Conservation (phyloP, 164 flowering plant species). For the Annona cherimola region DNA sequence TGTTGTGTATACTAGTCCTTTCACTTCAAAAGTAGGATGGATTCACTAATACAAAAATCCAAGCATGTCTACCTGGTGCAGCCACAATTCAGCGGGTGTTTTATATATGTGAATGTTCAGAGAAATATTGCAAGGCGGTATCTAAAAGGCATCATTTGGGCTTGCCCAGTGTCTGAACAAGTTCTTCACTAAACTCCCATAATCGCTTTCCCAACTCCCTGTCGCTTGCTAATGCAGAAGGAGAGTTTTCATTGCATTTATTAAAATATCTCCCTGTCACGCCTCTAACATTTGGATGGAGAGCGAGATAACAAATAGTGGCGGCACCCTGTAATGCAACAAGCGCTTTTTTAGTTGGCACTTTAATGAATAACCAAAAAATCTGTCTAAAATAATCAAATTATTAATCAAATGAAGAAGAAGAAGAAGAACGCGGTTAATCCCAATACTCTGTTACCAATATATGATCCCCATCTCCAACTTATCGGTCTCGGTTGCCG, state of each 20-base stretch:
- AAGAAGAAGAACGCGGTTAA: too few species aligned
- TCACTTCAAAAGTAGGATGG: too few species aligned
- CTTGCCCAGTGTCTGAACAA: slow-evolving; percentile 5
- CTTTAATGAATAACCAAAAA: neutral
- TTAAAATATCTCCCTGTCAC: slow-evolving; percentile 23
- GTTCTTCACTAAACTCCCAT: slow-evolving; percentile 24
- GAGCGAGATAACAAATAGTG: slow-evolving; percentile 31
- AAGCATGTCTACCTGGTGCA: too few species aligned
- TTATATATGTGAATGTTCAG: too few species aligned
- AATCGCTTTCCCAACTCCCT: slow-evolving; percentile 22
- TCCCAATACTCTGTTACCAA: too few species aligned
- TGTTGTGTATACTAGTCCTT: too few species aligned
- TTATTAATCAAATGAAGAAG: too few species aligned
- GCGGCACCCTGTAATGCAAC: slow-evolving; percentile 28
- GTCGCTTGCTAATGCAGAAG: slow-evolving; percentile 16
- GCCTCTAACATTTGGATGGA: slow-evolving; percentile 28
- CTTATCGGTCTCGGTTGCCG: too few species aligned
- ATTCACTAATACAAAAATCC: too few species aligned
- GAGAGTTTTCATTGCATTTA: slow-evolving; percentile 16
- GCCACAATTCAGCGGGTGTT: too few species aligned
- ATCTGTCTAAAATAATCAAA: neutral
- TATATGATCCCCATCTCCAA: too few species aligned
- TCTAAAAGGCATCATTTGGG: neutral
- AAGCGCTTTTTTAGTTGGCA: neutral
- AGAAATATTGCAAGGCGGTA: neutral